These are phyloP conservation scores for Oryza brachyantha DNA, from an alignment of 176 grass and related monocot genomes.

Conservation along the genomic window DNA sequence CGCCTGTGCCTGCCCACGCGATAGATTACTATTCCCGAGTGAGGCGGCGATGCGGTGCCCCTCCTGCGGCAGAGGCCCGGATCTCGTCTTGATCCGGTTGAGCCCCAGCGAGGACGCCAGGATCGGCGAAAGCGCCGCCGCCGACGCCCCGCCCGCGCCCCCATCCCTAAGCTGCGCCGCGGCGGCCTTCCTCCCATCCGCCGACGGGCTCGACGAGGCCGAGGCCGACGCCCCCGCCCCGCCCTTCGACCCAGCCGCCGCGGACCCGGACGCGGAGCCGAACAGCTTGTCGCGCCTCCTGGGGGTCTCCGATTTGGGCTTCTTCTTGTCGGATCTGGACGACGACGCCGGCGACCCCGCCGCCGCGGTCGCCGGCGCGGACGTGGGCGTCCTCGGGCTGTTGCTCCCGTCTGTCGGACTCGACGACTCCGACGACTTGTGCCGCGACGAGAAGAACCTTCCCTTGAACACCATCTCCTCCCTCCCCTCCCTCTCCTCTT, in stretches of 20 bases:
- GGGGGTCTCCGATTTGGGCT: constrained; percentile 75
- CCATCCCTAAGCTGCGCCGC: constrained; percentile 42
- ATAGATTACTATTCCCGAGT: constrained; percentile 84
- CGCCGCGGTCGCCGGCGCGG: constrained; percentile 27
- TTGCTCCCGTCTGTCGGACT: constrained; percentile 84
- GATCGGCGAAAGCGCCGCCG: constrained; percentile 67
- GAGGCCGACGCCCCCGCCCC: constrained; percentile 11
- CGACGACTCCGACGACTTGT: constrained; percentile 65
- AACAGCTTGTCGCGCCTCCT: constrained; percentile 49
- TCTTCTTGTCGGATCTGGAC: constrained; percentile 89
- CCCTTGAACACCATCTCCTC: constrained; percentile 92
- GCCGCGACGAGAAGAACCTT: constrained; percentile 89
- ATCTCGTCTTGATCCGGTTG: constrained; percentile 99
- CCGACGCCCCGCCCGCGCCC: constrained; percentile 22
- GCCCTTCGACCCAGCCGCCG: constrained; percentile 35
- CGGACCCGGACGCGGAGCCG: constrained; percentile 24
- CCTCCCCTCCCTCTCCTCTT: not conserved
- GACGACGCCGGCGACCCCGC: constrained; percentile 45
- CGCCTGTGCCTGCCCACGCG: constrained; percentile 50
- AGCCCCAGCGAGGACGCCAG: constrained; percentile 96
- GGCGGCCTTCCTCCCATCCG: constrained; percentile 39
- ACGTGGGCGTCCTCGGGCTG: constrained; percentile 83
- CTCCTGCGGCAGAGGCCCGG: constrained; percentile 95
- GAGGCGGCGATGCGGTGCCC: constrained; percentile 65
- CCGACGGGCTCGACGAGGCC: constrained; percentile 37